Evolutionary conservation across 352 stramenopile genomes (phyloP).

Genomic region (Phytophthora pinifolia): DNA sequence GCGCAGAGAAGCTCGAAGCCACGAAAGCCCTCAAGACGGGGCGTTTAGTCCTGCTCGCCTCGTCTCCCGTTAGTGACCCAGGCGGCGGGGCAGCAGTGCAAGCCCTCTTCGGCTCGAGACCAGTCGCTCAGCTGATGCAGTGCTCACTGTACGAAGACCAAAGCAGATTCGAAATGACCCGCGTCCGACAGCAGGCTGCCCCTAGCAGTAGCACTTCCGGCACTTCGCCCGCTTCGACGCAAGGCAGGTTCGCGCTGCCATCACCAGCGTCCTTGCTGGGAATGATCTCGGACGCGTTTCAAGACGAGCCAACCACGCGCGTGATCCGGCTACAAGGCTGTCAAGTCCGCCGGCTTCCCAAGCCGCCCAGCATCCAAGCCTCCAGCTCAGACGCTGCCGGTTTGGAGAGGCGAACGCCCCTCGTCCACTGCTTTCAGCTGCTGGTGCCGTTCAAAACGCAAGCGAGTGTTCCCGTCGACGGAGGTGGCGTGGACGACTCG

Average conservation of each 20-base stretch:
- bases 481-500: slow-evolving; percentile 6
- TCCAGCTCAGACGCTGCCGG: neutral
- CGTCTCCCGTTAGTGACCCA: slow-evolving; percentile 19
- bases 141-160: slow-evolving; percentile 62
- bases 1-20: slow-evolving; percentile 61
- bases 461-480: neutral
- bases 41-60: slow-evolving; percentile 52
- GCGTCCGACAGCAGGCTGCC: slow-evolving; percentile 22
- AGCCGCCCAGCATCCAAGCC: slow-evolving; percentile 9
- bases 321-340: slow-evolving; percentile 52
- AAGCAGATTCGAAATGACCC: slow-evolving; percentile 55
- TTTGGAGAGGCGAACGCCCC: neutral
- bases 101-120: slow-evolving; percentile 33
- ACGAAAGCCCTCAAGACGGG: slow-evolving; percentile 44
- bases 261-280: slow-evolving; percentile 46
- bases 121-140: slow-evolving; percentile 39
- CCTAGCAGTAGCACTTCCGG: neutral
- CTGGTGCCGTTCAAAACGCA: slow-evolving; percentile 37
- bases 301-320: slow-evolving; percentile 27
- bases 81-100: slow-evolving; percentile 29
- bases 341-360: slow-evolving; percentile 37
- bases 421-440: slow-evolving; percentile 39
- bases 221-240: neutral
- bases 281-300: slow-evolving; percentile 51
- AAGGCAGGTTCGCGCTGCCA: slow-evolving; percentile 45